Evolutionary conservation across 2,329 filamentous ascomycete species (phyloP).

Genomic region (Aspergillus novoparasiticus): DNA sequence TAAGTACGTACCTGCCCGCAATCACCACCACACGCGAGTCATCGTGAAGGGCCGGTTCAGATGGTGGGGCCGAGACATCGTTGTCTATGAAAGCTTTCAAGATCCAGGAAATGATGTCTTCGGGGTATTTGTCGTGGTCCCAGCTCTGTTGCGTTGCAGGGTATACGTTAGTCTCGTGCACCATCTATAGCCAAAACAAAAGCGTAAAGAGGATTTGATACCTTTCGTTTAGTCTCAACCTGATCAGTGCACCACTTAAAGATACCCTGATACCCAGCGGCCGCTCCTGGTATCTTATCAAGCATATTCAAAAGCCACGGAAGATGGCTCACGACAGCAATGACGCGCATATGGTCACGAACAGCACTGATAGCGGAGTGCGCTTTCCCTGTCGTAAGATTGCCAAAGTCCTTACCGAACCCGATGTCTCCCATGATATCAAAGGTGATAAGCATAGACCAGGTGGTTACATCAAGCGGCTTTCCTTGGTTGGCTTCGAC

Average conservation of each 20-base stretch:
- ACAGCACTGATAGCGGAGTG: slow-evolving; percentile 21
- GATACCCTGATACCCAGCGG: neutral
- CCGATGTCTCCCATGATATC: slow-evolving; percentile 48
- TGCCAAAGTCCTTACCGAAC: slow-evolving; percentile 41
- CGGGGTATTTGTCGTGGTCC: slow-evolving; percentile 12
- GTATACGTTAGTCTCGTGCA: neutral
- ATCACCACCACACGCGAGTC: slow-evolving; percentile 19
- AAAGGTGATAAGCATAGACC: slow-evolving; percentile 41
- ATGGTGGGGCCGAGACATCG: slow-evolving; percentile 16
- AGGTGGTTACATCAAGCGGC: slow-evolving; percentile 28
- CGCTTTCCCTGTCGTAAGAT: slow-evolving; percentile 26
- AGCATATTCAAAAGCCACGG: slow-evolving; percentile 13
- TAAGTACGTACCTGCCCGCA: slow-evolving; percentile 15
- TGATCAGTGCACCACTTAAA: neutral
- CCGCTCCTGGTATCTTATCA: neutral
- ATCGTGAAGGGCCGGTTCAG: slow-evolving; percentile 14
- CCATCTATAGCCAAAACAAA: neutral
- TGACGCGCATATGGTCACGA: slow-evolving; percentile 17
- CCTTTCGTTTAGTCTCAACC: neutral
- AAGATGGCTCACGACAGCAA: slow-evolving; percentile 18
- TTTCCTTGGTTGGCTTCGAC: neutral
- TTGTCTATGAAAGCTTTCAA: slow-evolving; percentile 18
- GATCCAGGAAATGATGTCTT: slow-evolving; percentile 22
- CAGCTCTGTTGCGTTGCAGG: neutral
- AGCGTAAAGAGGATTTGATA: neutral